Conservation (phyloP, 306 rosid genomes). For the Trifolium repens region DNA sequence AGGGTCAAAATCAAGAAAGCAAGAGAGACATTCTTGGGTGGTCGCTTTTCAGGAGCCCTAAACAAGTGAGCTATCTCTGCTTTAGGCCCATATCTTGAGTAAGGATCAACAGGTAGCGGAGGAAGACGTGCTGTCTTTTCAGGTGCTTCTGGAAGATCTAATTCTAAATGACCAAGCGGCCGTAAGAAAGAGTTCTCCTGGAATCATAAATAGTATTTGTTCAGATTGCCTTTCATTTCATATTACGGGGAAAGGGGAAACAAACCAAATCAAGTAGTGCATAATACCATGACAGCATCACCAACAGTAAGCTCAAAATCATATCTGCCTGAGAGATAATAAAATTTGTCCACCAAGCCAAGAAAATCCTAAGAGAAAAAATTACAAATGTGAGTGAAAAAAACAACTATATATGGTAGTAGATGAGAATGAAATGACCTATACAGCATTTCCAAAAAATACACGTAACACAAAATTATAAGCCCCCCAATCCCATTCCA, state of each 20-base stretch:
- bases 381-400: conserved; percentile 45
- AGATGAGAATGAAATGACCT: conserved; percentile 25
- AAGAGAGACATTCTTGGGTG: conserved; percentile 82
- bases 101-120: conserved; percentile 66
- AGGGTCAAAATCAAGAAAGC: conserved; percentile 75
- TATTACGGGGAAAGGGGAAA: neutral
- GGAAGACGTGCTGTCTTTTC: conserved; percentile 90
- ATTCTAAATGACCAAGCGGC: conserved; percentile 72
- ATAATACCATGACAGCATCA: conserved; percentile 85
- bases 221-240: conserved; percentile 30
- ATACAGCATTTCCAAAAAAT: neutral
- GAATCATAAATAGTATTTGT: conserved; percentile 30
- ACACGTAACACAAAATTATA: conserved; percentile 17
- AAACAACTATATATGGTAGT: neutral
- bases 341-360: conserved; percentile 90
- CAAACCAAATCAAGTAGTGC: conserved; percentile 31
- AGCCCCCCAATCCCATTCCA: conserved; percentile 16
- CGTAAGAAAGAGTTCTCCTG: conserved; percentile 94
- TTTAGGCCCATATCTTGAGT: conserved; percentile 81
- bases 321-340: conserved; percentile 86
- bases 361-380: conserved; percentile 76
- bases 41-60: conserved; percentile 90
- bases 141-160: conserved; percentile 97
- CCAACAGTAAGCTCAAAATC: conserved; percentile 89
- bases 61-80: conserved; percentile 87